Conservation (phyloP, 768 basidiomycete species). For the Kwoniella newhampshirensis region DNA sequence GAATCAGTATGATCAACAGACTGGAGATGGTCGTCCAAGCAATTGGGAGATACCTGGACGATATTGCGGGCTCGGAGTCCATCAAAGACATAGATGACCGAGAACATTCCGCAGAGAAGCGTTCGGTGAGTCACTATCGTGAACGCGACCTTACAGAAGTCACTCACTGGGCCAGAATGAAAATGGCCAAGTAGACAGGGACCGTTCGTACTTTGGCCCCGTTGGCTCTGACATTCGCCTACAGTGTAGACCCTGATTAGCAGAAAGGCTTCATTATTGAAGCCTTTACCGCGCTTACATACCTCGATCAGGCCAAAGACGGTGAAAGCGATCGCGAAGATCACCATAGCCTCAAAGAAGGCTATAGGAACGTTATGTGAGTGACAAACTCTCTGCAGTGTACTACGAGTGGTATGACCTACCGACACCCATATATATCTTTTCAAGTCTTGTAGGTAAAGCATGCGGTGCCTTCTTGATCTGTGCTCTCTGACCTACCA, state of each 20-base stretch:
- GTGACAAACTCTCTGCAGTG: too few relatives aligned
- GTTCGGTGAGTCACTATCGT: too few relatives aligned
- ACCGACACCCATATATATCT: slow-evolving; percentile 42
- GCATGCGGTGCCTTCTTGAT: slow-evolving; percentile 10
- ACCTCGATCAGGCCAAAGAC: slow-evolving; percentile 38
- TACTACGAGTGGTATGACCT: slow-evolving; percentile 5
- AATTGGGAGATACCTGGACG: slow-evolving; percentile 28
- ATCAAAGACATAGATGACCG: slow-evolving; percentile 62
- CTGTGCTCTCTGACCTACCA: slow-evolving; percentile 1
- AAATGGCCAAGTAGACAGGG: slow-evolving; percentile 38
- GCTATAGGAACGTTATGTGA: slow-evolving; percentile 18
- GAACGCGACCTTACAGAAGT: too few relatives aligned
- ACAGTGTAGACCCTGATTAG: not conserved
- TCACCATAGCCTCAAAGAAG: slow-evolving; percentile 28
- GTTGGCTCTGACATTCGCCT: slow-evolving; percentile 25
- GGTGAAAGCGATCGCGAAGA: slow-evolving; percentile 30
- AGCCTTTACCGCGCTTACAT: not conserved
- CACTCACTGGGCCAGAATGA: slow-evolving; percentile 42
- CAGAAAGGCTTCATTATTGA: too few relatives aligned
- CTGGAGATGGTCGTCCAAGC: too few relatives aligned
- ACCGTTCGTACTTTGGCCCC: slow-evolving; percentile 29
- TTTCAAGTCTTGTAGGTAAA: slow-evolving; percentile 31
- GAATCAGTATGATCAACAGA: too few relatives aligned
- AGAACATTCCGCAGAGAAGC: slow-evolving; percentile 69
- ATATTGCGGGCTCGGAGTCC: slow-evolving; percentile 40